Evolutionary conservation across 2,329 filamentous ascomycete species (phyloP), one percentile per base, ranked within the genome.

Genomic region (Cadophora gregata): DNA sequence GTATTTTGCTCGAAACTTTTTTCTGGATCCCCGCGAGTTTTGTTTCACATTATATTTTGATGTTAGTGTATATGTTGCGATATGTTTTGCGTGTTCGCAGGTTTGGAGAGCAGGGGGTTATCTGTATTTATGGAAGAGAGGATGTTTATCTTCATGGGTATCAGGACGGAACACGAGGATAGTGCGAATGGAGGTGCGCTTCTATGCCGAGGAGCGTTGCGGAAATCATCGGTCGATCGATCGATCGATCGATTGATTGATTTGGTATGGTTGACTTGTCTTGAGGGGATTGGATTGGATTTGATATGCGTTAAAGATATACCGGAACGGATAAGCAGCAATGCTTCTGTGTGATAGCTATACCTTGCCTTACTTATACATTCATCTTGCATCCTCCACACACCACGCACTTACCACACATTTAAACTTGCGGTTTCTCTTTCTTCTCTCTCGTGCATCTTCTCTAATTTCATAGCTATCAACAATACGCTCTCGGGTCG

Each of bases 111-210:
- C 4, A 12, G 21, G 25, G 16, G n/a, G 47, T n/a, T n/a, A n/a
- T 51, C 33, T 62, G 60, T 51, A 53, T 62, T 42, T 53, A 62
- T 62, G 60, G 47, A 55, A 38, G 59, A 25, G 21, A 12, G 51
- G 61, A 29, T 48, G 45, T 12, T 27, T 53, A 10, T 33, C 31
- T 10, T 33, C 10, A 10, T 33, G 31, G 31, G 31, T 10, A 33
- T 33, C 10, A 33, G 31, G 31, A n/a, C n/a, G n/a, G n/a, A n/a
- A n/a, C n/a, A n/a, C n/a, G n/a, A n/a, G n/a, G n/a, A n/a, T n/a
- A n/a, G n/a, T n/a, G n/a, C n/a, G n/a, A n/a, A n/a, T n/a, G n/a
- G n/a, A 10, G 31, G 31, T 6, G 10, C 5, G 10, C 10, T 33
- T 33, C 31, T 33, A 10, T 6, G 31, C 42, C 42, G n/a, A 47